Percentiles rank a stretch among this genome's conserved stretches.
Evolutionary conservation across 768 basidiomycete species (phyloP).

Genomic region (Lentinula edodes): DNA sequence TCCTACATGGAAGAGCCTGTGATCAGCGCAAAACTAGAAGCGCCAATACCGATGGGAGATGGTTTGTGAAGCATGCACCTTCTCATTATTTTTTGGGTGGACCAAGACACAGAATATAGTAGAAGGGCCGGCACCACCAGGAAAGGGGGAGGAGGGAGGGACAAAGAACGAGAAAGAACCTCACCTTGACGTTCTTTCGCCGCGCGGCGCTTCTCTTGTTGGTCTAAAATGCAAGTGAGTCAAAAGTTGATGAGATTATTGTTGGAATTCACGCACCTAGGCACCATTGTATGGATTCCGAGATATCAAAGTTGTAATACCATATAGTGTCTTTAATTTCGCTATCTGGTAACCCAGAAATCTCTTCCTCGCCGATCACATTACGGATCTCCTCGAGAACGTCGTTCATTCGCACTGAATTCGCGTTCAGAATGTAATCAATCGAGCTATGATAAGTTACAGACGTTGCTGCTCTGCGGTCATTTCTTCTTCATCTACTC

Average conservation of each 20-base stretch:
- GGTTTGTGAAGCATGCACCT: conserved; percentile 48
- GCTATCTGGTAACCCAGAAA: conserved; percentile 65
- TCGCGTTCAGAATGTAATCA: not conserved
- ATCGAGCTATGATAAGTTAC: conserved; percentile 8
- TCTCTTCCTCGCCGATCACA: conserved; percentile 59
- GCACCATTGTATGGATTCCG: conserved; percentile 70
- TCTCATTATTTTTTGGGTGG: conserved; percentile 25
- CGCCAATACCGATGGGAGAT: conserved; percentile 4
- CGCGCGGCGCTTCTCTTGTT: conserved; percentile 55
- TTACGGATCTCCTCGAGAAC: conserved; percentile 64
- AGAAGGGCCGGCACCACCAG: conserved; percentile 22
- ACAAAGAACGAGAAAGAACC: conserved; percentile 31
- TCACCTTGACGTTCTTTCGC: conserved; percentile 84
- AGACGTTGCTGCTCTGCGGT: conserved; percentile 80
- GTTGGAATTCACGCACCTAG: conserved; percentile 38
- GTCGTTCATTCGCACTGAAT: conserved; percentile 57
- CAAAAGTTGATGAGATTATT: conserved; percentile 3
- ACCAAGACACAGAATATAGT: not conserved
- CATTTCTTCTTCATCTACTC: conserved; percentile 65
- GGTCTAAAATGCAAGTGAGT: conserved; percentile 41
- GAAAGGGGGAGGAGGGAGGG: conserved; percentile 17
- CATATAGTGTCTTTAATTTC: conserved; percentile 79
- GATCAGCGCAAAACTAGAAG: conserved; percentile 10
- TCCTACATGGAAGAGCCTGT: not conserved
- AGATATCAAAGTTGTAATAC: conserved; percentile 83